Conservation (phyloP, 352 stramenopile species). For the Phytopythium cucurbitacearum region DNA sequence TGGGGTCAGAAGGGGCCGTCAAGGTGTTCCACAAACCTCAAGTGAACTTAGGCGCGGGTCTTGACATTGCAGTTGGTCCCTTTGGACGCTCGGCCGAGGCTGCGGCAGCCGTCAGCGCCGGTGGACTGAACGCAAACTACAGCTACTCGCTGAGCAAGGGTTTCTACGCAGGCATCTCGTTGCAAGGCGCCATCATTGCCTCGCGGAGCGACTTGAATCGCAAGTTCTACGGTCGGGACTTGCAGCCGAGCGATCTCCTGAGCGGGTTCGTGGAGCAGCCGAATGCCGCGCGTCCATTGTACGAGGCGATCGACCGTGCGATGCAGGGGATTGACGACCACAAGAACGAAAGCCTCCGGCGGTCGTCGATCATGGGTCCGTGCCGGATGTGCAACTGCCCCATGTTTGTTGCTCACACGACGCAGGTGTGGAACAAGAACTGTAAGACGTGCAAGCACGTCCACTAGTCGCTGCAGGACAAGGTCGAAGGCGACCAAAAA, state of each 20-base stretch:
- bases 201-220: conserved; percentile 83
- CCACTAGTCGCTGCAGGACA: conserved; percentile 25
- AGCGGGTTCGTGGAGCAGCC: conserved; percentile 45
- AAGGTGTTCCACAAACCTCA: conserved; percentile 81
- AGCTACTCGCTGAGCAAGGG: conserved; percentile 91
- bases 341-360: conserved; percentile 30
- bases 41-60: conserved; percentile 83
- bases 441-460: conserved; percentile 64
- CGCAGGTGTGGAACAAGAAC: conserved; percentile 70
- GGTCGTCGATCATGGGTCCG: conserved; percentile 43
- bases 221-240: conserved; percentile 86
- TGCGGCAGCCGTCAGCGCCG: conserved; percentile 58
- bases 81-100: conserved; percentile 66
- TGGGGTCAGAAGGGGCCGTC: conserved; percentile 85
- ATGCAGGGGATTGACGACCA: conserved; percentile 47
- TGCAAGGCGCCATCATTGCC: conserved; percentile 84
- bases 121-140: conserved; percentile 85
- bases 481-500: not conserved
- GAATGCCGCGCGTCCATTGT: conserved; percentile 39
- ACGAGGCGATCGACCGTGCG: conserved; percentile 52
- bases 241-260: conserved; percentile 38
- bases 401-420: conserved; percentile 58
- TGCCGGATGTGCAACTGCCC: conserved; percentile 56
- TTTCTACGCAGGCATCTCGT: conserved; percentile 88
- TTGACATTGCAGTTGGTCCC: conserved; percentile 83